Base-by-base conservation (phyloP, 2,329 filamentous ascomycete species). In the Fusarium temperatum region DNA sequence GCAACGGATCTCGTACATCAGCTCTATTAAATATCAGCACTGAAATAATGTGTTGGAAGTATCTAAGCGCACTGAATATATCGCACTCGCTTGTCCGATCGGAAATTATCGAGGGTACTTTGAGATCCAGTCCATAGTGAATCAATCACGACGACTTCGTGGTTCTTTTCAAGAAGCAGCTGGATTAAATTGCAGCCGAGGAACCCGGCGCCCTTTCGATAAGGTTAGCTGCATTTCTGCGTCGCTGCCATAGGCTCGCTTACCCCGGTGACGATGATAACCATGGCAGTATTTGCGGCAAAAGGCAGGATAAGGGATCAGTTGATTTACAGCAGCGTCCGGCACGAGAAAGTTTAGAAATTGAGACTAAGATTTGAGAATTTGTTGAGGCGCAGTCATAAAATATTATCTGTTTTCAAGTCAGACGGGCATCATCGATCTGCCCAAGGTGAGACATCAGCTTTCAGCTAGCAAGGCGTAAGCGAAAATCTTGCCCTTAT, bases 71-170 rank as follows among this genome's bases (percentile, higher is more conserved):
- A 74, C 74, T 64, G 59, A 1, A 75, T 66, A 15, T 72, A 74
- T 53, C 63, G 56, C 8, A 76, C 50, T 13, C 62, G 66, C 22
- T 70, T 42, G 15, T 75, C 60, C 1, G 36, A 38, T 18, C 53
- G 41, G 4, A 76, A 62, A 3, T 30, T 44, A 13, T 70, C 59
- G 6, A 76, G 60, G 15, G 66, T 76, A 8, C 36, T 56, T 7
- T 57, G 56, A 5, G 65, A 76, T n/a, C 70, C 65, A 4, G 74
- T 76, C 74, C 74, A 76, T 24, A 76, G 14, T 2, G 74, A 76
- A 14, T 76, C 74, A 6, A 76, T 20, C 6, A 73, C 58, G 1
- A 76, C 68, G 3, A 76, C 71, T 36, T 73, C 56, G 6, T 73
- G 62, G 11, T 65, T 68, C 11, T 70, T 55, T 9, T 64, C 60